Evolutionary conservation across 257 asterid species (phyloP), one percentile per base, ranked within the genome.

Genomic region (Lavandula angustifolia): DNA sequence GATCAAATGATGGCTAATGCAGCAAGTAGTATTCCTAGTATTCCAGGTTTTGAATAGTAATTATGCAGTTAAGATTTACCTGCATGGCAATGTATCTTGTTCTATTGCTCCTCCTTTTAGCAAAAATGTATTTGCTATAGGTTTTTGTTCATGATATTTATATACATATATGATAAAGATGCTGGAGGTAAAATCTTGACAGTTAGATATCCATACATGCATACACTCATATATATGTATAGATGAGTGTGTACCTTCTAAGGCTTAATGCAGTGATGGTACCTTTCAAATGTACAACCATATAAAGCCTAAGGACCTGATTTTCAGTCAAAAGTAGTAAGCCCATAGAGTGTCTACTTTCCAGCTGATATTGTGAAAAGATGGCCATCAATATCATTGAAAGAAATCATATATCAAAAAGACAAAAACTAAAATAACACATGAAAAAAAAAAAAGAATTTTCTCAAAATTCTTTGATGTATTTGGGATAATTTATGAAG

Each of bases 381-480:
- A 22, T 22, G 27, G 27, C 27, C 27, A 22, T 22, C n/a, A n/a
- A n/a, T n/a, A n/a, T n/a, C n/a, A n/a, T n/a, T n/a, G n/a, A n/a
- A n/a, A n/a, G n/a, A n/a, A n/a, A n/a, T n/a, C 27, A 22, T 22
- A 22, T 22, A 22, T 22, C 27, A 22, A 22, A 22, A 22, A 22
- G 27, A 22, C 27, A 22, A 22, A 22, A 22, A 22, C 27, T 72
- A 62, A 62, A 54, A 66, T 12, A 70, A 60, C 52, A 70, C 53
- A 61, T 50, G 18, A 18, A 72, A 59, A 65, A 60, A 22, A 66
- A 64, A 70, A 73, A 76, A 70, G 75, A 72, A 69, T 52, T 12
- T 71, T 72, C 57, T 51, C 72, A n/a, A 59, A 72, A 74, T 64
- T 82, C 75, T 67, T 74, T 40, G 46, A 44, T 64, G 71, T 77